phyloP scores from a whole-genome alignment of 1,284 basidiomycete species.

The Salmacisia buchloeana region DNA sequence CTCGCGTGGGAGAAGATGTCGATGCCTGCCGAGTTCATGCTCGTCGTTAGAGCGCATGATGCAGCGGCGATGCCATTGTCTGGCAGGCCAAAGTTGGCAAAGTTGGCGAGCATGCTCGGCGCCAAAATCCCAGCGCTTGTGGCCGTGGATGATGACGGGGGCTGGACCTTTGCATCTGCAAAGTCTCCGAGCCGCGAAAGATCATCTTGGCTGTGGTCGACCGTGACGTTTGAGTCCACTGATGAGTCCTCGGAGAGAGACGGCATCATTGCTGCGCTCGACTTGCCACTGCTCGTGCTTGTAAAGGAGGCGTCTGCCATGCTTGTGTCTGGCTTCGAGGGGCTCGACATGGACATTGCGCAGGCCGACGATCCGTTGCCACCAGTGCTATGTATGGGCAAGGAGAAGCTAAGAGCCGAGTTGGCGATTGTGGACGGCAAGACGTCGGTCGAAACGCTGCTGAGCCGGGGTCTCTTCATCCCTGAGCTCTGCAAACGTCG shows the following conservation, averaged over 20 bases:
- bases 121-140: neutral
- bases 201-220: too few species aligned
- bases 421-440: neutral
- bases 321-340: neutral
- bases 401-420: neutral
- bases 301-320: neutral
- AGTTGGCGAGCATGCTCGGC: neutral
- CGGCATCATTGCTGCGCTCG: neutral
- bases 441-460: constrained; percentile 5
- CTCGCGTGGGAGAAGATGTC: constrained; percentile 5
- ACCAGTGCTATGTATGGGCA: too few species aligned
- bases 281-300: neutral
- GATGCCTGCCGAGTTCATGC: neutral
- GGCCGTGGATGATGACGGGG: too few species aligned
- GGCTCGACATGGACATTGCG: neutral
- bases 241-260: too few species aligned
- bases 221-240: too few species aligned
- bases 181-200: too few species aligned
- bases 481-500: neutral
- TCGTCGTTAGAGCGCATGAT: neutral
- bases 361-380: too few species aligned
- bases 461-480: constrained; percentile 2
- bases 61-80: neutral
- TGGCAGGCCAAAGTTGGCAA: constrained; percentile 1
- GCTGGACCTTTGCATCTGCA: too few species aligned